Evolutionary conservation across 2,329 filamentous ascomycete species (phyloP), one percentile per base, ranked within the genome.

Genomic region (Gaeumannomyces tritici): DNA sequence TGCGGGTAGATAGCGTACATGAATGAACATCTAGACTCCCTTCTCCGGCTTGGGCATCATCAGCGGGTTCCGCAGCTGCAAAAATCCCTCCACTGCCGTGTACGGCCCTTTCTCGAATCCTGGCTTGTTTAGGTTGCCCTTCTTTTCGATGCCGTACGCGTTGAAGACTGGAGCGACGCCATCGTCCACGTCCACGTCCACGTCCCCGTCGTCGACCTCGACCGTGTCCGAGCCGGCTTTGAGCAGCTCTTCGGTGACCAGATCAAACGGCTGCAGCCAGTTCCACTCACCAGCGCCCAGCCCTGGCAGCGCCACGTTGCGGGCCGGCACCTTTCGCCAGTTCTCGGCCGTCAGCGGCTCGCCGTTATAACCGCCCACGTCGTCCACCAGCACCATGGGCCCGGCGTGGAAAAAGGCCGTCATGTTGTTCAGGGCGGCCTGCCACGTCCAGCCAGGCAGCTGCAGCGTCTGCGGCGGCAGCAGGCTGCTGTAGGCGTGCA

Each of bases 391-490:
- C 0, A 70, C 65, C 31, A 75, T 13, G 0, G 75, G 77, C 0
- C 77, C 77, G 0, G 69, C 61, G 59, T 74, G 72, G 65, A 77
- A 77, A 61, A 79, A 79, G 0, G 75, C 75, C 0, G 70, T 75
- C 70, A 79, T 78, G 2, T 62, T 70, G 13, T 69, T 63, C 65
- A 78, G 63, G 5, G 75, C 75, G 0, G 57, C 29, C 62, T 78
- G 70, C 71, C 71, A 73, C 0, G 73, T 75, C 75, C 75, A 79
- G 0, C 66, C 13, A 0, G 73, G 74, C 2, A 79, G 64, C 13
- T 56, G 33, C 0, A 77, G 67, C 2, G 61, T 35, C 3, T 31
- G 35, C 0, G 67, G 61, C 0, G 76, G 76, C 1, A 77, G 66
- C 21, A 77, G 67, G 2, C 67, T 66, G 1, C 68, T 71, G 63